Evolutionary conservation across 306 rosid species (phyloP), one percentile per base, ranked within the genome.

Genomic region (Gynostemma pentaphyllum): DNA sequence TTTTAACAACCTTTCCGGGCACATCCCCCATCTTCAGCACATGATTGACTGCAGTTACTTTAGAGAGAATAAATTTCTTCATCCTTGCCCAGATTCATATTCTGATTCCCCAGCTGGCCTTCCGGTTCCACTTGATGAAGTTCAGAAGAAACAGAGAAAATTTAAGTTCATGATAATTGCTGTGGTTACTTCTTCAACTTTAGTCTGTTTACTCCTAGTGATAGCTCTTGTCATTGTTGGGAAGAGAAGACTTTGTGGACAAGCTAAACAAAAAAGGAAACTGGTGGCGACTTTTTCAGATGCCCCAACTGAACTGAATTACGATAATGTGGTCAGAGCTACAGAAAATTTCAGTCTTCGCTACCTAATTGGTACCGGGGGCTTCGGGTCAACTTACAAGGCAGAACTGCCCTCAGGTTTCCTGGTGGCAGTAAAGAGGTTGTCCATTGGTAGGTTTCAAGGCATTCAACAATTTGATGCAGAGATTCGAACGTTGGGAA

Each of bases 371-470:
- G 94, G 94, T 24, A 68, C 81, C 0, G 94, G 94, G 8, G 89
- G 94, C 16, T 86, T 86, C 44, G 94, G 94, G 18, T 78, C 87
- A 10, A 86, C 94, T 0, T 86, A 83, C 84, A 86, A 80, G 78
- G 94, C 85, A 45, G 87, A 86, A 72, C 72, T 81, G 29, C 73
- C 60, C 23, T 84, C 87, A 4, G 87, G 80, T 36, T 78, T 74
- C 56, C 68, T 72, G 22, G 87, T 83, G 61, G 94, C 94, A 37
- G 78, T 86, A 18, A 86, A 86, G 76, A 79, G 85, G 62, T 75
- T 81, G 67, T 79, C 78, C 18, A 71, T 86, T 9, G 87, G 94
- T 60, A 79, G 76, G 67, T 76, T 82, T 75, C 94, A 82, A 68
- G 94, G 89, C 39, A 72, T 81, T 40, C 83, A 86, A 77, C 94